Percentiles rank a stretch among this genome's conserved stretches.
Evolutionary conservation across 306 rosid genomes (phyloP).

Genomic region (Glycine soja): DNA sequence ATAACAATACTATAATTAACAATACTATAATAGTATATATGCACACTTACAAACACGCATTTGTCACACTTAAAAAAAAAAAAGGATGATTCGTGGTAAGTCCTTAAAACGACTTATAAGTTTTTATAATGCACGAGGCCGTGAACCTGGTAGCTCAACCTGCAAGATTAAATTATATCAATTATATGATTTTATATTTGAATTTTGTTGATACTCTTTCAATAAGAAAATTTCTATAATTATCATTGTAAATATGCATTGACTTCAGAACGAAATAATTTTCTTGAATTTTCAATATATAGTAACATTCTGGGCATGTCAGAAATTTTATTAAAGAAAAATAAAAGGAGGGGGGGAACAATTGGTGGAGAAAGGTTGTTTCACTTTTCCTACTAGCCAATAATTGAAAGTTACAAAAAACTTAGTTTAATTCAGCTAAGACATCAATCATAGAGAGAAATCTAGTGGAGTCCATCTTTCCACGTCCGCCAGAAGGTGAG

Average conservation of each 20-base stretch:
- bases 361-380: constrained; percentile 22
- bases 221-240: background rate
- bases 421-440: constrained; percentile 46
- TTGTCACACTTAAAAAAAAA: background rate
- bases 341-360: background rate
- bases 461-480: constrained; percentile 70
- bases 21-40: background rate
- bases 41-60: background rate
- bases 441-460: constrained; percentile 43
- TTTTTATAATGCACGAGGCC: background rate
- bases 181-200: background rate
- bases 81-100: background rate
- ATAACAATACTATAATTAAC: background rate
- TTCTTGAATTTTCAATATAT: too few relatives aligned
- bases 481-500: constrained; percentile 67
- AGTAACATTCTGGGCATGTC: background rate
- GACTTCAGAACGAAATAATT: too few relatives aligned
- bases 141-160: background rate
- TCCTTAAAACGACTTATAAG: background rate
- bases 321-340: background rate
- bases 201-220: background rate
- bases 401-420: constrained; percentile 49
- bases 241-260: too few relatives aligned
- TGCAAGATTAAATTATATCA: background rate
- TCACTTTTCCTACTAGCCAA: constrained; percentile 41